Base-by-base conservation (phyloP, 1,139 yeast species). In the Ogataea hybrid region DNA sequence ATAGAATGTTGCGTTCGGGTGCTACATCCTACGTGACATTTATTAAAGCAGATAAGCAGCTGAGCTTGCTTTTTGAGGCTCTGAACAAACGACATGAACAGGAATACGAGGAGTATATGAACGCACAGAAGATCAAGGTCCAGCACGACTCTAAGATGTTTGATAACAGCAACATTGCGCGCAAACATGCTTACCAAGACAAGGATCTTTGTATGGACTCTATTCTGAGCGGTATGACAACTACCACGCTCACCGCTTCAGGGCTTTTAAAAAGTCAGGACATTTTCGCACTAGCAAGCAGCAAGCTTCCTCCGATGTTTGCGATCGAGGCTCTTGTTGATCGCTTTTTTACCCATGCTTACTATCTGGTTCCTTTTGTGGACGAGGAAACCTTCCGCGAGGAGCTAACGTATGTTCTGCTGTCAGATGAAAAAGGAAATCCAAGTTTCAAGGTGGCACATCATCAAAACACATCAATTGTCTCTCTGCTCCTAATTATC, bases 1-100 rank as follows among this genome's bases (percentile, higher is more conserved):
- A 65, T 37, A 64, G 63, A 35, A 48, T 71, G 39, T 36, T 69
- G 16, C 75, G 70, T 50, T 65, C 65, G 33, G 75, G 75, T 4
- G 61, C 73, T 3, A 69, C 75, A 0, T 61, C 70, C 25, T 66
- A 57, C 45, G 56, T 68, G 56, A 61, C 75, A 0, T 50, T 64
- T 17, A 51, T 63, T 3, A 48, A 59, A 9, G 64, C 63, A 35
- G 76, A 71, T 44, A 61, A 62, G 11, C 52, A 63, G 3, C 47
- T 69, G 17, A 43, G 43, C n/a, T 48, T 42, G 1, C 50, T 67
- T 37, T 67, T 67, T 32, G 56, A 51, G 11, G 54, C 52, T 25
- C 59, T 54, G 41, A 21, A 61, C 10, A 45, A 51, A 12, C 43
- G 54, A 14, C 69, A 67, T 31, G 33, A 38, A 9, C 45, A 53